A percentile compares a stretch with the other conserved stretches of the same genome.
Evolutionary conservation across 768 basidiomycete species (phyloP).

Genomic region (Asterophora lycoperdoides): DNA sequence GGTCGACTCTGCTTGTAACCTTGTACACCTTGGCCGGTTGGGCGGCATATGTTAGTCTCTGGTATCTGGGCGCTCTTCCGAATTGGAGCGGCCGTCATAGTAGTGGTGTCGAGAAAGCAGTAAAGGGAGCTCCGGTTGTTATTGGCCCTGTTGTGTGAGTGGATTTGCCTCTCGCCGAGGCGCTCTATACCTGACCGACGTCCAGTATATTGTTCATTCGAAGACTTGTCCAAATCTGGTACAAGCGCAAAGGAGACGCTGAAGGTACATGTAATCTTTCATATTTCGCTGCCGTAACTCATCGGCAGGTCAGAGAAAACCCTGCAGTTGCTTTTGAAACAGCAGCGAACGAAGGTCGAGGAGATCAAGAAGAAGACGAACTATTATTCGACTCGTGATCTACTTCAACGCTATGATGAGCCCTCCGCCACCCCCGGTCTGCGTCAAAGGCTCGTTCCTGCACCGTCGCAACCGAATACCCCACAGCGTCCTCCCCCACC

Average conservation of each 20-base stretch:
- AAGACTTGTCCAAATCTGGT: slow-evolving; percentile 82
- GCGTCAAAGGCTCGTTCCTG: slow-evolving; percentile 35
- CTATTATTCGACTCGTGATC: slow-evolving; percentile 85
- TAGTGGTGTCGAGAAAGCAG: slow-evolving; percentile 36
- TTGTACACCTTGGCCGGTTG: slow-evolving; percentile 73
- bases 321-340: slow-evolving; percentile 65
- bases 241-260: slow-evolving; percentile 68
- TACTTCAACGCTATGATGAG: slow-evolving; percentile 89
- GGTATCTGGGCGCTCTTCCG: slow-evolving; percentile 64
- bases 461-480: slow-evolving; percentile 15
- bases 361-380: slow-evolving; percentile 98
- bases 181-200: slow-evolving; percentile 5
- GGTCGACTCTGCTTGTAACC: slow-evolving; percentile 72
- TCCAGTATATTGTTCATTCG: slow-evolving; percentile 69
- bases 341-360: slow-evolving; percentile 83
- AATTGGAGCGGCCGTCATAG: slow-evolving; percentile 28
- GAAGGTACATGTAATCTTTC: slow-evolving; percentile 54
- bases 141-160: slow-evolving; percentile 79
- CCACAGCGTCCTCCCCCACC: slow-evolving; percentile 26
- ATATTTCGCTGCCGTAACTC: neutral
- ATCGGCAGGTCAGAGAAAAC: slow-evolving; percentile 59
- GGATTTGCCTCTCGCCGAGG: neutral
- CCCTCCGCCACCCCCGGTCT: slow-evolving; percentile 35
- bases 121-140: slow-evolving; percentile 55
- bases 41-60: slow-evolving; percentile 66